A percentile compares a stretch with the other conserved stretches of the same genome.
These are phyloP conservation scores for Stachybotrys chlorohalonatus DNA, from an alignment of 2,329 filamentous ascomycete species.

Conservation along the genomic window DNA sequence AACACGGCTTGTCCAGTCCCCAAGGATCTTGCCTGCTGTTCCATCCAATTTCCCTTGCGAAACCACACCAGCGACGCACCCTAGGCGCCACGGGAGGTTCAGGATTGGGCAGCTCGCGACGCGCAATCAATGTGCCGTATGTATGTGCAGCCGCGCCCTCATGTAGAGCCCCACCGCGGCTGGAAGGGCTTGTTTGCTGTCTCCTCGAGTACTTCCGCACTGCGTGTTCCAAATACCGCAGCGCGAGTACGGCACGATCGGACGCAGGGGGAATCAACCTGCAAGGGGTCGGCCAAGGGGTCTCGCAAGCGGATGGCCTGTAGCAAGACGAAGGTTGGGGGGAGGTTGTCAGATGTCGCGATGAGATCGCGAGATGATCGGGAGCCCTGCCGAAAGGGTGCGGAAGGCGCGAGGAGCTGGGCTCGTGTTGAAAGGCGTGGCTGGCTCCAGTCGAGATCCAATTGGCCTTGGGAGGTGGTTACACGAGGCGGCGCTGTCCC, in stretches of 20 bases:
- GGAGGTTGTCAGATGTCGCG: neutral
- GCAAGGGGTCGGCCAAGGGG: conserved; percentile 9
- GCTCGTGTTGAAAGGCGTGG: neutral
- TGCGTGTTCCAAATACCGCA: no score
- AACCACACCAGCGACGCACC: conserved; percentile 17
- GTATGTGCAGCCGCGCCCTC: neutral
- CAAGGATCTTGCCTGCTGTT: neutral
- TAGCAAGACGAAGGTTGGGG: no score
- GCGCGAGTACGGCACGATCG: conserved; percentile 5
- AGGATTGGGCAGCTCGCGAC: neutral
- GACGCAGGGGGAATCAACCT: conserved; percentile 6
- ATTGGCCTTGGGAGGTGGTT: neutral
- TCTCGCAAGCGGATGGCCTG: no score
- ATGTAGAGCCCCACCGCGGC: neutral
- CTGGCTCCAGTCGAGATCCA: neutral
- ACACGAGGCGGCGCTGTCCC: neutral
- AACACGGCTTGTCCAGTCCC: neutral
- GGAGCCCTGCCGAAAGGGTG: conserved; percentile 10
- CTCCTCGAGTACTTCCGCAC: neutral
- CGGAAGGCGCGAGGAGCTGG: neutral
- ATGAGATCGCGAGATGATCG: conserved; percentile 10
- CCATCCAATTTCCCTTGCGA: conserved; percentile 14
- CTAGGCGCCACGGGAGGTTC: neutral
- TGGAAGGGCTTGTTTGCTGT: neutral
- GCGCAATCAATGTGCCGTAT: neutral